A percentile compares a stretch with the other conserved stretches of the same genome.
phyloP scores from a whole-genome alignment of 495 filamentous ascomycete species.

The Daldinia bambusicola region DNA sequence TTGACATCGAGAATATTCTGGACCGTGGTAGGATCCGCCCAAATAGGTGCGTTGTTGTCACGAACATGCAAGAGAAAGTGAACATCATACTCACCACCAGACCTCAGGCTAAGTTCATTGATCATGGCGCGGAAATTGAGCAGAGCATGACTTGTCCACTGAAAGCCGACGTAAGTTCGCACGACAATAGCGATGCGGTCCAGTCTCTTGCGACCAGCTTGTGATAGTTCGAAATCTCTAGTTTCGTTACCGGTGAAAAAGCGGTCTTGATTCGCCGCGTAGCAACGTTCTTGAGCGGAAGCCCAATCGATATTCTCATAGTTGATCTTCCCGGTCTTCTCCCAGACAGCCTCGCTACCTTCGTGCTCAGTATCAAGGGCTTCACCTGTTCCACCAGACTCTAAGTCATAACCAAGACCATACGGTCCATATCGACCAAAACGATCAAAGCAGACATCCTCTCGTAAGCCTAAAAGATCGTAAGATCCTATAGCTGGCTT shows the following conservation, averaged over 20 bases:
- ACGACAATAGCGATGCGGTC: constrained; percentile 77
- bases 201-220: constrained; percentile 48
- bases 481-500: constrained; percentile 85
- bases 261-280: constrained; percentile 72
- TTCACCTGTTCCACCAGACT: constrained; percentile 78
- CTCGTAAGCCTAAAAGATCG: constrained; percentile 75
- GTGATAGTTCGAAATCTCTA: constrained; percentile 43
- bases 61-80: constrained; percentile 85
- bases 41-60: constrained; percentile 71
- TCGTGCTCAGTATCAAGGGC: constrained; percentile 81
- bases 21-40: constrained; percentile 66
- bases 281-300: constrained; percentile 76
- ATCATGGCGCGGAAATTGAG: constrained; percentile 82
- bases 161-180: constrained; percentile 74
- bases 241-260: constrained; percentile 55
- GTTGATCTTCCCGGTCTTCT: constrained; percentile 72
- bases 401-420: constrained; percentile 81
- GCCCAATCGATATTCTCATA: constrained; percentile 79
- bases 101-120: constrained; percentile 75
- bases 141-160: constrained; percentile 74
- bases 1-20: constrained; percentile 69
- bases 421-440: constrained; percentile 92
- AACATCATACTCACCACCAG: constrained; percentile 81
- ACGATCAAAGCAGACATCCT: constrained; percentile 93
- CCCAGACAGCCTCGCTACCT: constrained; percentile 78